phyloP scores from a whole-genome alignment of 1,284 basidiomycete species.

The Malassezia sp. region DNA sequence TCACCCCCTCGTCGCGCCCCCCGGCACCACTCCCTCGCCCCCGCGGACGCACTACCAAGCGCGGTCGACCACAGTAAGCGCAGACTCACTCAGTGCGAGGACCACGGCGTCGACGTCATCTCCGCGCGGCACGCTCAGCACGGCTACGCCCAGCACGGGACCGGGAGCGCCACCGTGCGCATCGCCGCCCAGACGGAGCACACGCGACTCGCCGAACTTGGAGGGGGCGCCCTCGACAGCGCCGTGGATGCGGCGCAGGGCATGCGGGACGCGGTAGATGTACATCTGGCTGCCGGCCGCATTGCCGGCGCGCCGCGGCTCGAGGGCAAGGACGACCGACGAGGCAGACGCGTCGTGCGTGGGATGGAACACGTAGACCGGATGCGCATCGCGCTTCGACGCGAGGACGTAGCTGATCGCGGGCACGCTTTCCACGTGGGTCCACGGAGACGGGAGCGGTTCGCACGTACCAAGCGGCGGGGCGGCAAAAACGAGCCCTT shows the following conservation, averaged over 20 bases:
- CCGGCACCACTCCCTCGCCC: too few species aligned
- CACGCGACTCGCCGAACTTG: slow-evolving; percentile 5
- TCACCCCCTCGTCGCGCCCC: too few species aligned
- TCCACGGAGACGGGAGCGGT: slow-evolving; percentile 52
- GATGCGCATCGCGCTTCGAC: slow-evolving; percentile 56
- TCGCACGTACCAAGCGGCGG: slow-evolving; percentile 24
- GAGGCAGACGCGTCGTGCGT: not conserved
- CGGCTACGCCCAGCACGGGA: not conserved
- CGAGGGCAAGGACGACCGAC: slow-evolving; percentile 2
- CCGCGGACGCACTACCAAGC: too few species aligned
- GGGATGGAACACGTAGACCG: slow-evolving; percentile 19
- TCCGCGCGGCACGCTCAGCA: not conserved
- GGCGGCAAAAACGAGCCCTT: slow-evolving; percentile 61
- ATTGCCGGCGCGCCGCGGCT: not conserved
- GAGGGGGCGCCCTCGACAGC: too few species aligned
- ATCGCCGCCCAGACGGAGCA: slow-evolving; percentile 3
- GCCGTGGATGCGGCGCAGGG: too few species aligned
- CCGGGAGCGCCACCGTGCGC: not conserved
- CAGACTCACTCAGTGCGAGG: slow-evolving; percentile 1
- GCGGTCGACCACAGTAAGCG: not conserved
- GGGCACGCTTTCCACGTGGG: slow-evolving; percentile 65
- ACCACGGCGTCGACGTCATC: too few species aligned
- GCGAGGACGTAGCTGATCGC: slow-evolving; percentile 87
- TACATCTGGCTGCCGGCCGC: not conserved
- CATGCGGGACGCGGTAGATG: slow-evolving; percentile 13